phyloP scores from a whole-genome alignment of 371 early-diverging fungal genomes.

The Synchytrium microbalum region DNA sequence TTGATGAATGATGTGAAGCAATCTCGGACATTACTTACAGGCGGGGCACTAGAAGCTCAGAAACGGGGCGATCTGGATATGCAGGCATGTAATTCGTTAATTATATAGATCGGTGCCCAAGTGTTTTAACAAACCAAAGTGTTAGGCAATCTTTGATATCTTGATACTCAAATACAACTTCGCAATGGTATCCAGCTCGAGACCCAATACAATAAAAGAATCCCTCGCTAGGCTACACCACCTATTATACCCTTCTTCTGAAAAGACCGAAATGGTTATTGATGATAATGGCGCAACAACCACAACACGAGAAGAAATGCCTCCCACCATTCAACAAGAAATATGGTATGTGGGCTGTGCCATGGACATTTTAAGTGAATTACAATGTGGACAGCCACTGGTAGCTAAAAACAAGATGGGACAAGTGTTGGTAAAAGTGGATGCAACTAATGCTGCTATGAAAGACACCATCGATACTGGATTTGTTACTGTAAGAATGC shows the following conservation, averaged over 20 bases:
- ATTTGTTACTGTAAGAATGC: background rate
- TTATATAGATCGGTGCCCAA: too few relatives aligned
- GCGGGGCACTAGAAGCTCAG: background rate
- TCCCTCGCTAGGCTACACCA: background rate
- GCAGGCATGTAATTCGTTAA: too few relatives aligned
- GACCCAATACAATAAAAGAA: background rate
- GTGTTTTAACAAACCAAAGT: background rate
- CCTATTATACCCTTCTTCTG: background rate
- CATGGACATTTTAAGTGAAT: background rate
- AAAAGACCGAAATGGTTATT: too few relatives aligned
- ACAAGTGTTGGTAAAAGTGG: background rate
- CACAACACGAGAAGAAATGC: background rate
- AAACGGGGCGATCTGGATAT: background rate
- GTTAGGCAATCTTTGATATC: background rate
- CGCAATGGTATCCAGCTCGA: background rate
- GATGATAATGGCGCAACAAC: too few relatives aligned
- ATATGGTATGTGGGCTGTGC: background rate
- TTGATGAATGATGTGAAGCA: background rate
- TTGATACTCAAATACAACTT: background rate
- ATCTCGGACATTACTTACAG: background rate
- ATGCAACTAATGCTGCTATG: background rate
- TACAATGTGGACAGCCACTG: background rate
- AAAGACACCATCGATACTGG: background rate
- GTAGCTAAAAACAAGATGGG: background rate
- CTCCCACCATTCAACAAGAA: background rate